Conservation (phyloP, 441 rosid genomes). For the Breynia disticha region DNA sequence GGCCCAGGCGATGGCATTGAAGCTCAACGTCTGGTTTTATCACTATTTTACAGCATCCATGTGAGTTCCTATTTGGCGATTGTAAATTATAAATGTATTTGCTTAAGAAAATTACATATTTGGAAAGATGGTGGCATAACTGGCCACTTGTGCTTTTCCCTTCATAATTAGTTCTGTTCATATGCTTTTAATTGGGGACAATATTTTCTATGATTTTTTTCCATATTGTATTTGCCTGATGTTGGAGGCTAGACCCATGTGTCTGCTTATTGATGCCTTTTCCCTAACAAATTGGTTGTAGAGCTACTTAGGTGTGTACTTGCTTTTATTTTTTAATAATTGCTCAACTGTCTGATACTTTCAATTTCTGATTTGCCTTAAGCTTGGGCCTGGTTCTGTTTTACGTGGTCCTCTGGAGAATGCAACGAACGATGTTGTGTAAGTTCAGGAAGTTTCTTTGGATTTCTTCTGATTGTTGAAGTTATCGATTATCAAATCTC, state of each 20-base stretch:
- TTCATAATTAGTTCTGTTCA: too few relatives aligned
- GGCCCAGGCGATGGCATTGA: conserved; percentile 91
- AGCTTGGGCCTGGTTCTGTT: conserved; percentile 92
- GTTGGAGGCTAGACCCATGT: too few relatives aligned
- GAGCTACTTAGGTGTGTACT: too few relatives aligned
- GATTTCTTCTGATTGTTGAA: conserved; percentile 9
- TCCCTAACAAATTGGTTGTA: not conserved
- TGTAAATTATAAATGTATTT: conserved; percentile 2
- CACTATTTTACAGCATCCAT: conserved; percentile 78
- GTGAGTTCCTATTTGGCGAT: conserved; percentile 38
- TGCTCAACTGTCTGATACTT: not conserved
- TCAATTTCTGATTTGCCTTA: conserved; percentile 20
- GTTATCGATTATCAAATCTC: conserved; percentile 8
- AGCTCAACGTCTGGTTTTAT: conserved; percentile 91
- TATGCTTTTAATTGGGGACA: too few relatives aligned
- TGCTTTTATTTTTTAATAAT: too few relatives aligned
- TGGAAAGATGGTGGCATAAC: too few relatives aligned
- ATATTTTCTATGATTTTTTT: too few relatives aligned
- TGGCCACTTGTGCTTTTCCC: too few relatives aligned
- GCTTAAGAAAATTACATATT: not conserved
- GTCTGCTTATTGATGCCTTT: too few relatives aligned
- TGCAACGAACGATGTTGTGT: conserved; percentile 78
- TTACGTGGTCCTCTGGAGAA: conserved; percentile 87
- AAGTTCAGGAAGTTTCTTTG: conserved; percentile 35
- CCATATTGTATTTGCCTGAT: too few relatives aligned